These are phyloP conservation scores for Puccinia hordei DNA, from an alignment of 1,284 basidiomycete genomes.

Conservation along the genomic window DNA sequence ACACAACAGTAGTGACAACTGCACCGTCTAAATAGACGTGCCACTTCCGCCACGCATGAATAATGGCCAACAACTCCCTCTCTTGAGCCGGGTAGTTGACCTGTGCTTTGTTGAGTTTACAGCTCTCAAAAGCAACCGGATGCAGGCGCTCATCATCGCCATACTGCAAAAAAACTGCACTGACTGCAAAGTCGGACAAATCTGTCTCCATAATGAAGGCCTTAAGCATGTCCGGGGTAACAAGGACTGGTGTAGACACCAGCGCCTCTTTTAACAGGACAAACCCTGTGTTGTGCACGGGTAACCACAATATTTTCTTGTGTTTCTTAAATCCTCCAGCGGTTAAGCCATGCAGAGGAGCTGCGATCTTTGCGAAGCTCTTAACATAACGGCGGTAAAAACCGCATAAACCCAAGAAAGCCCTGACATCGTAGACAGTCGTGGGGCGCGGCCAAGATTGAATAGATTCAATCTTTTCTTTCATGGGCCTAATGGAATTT, in stretches of 20 bases:
- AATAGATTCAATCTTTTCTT: no score
- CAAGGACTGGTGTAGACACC: background rate
- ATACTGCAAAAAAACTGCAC: constrained; percentile 38
- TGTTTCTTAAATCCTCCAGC: background rate
- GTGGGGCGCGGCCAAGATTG: background rate
- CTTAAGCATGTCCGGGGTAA: background rate
- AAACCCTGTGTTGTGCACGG: background rate
- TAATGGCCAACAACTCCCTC: constrained; percentile 51
- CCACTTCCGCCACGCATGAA: constrained; percentile 51
- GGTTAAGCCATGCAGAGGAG: constrained; percentile 55
- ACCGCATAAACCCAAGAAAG: constrained; percentile 61
- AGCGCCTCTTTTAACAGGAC: background rate
- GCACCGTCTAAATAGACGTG: constrained; percentile 19
- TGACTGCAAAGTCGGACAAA: constrained; percentile 24
- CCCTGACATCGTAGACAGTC: constrained; percentile 58
- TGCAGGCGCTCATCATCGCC: background rate
- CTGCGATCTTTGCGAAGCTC: constrained; percentile 59
- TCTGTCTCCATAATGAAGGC: constrained; percentile 2
- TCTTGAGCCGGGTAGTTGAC: constrained; percentile 51
- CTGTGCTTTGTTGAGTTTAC: constrained; percentile 20
- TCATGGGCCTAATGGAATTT: no score
- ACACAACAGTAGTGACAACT: background rate
- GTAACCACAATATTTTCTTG: background rate
- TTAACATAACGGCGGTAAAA: constrained; percentile 63
- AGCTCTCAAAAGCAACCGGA: constrained; percentile 49